Conservation (phyloP, 2,329 filamentous ascomycete species). For the Sporothrix brasiliensis region DNA sequence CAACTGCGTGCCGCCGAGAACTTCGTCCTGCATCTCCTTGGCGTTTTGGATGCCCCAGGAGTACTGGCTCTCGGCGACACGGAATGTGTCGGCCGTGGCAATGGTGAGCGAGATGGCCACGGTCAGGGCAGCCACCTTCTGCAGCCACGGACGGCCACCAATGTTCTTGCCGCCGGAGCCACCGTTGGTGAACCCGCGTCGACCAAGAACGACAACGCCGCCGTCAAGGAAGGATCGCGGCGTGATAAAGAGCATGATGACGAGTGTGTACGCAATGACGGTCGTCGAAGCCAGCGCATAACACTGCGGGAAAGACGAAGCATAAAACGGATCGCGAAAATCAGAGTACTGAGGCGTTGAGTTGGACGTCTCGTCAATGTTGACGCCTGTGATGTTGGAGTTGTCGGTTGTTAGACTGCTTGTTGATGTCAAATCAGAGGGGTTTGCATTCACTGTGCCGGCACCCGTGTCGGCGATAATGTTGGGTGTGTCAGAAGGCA, state of each 20-base stretch:
- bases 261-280: slow-evolving; percentile 85
- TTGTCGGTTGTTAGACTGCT: slow-evolving; percentile 41
- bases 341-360: slow-evolving; percentile 58
- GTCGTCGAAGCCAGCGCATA: slow-evolving; percentile 92
- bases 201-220: slow-evolving; percentile 76
- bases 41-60: slow-evolving; percentile 78
- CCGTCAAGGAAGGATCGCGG: slow-evolving; percentile 92
- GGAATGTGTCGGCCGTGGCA: slow-evolving; percentile 88
- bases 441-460: not conserved
- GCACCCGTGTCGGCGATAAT: slow-evolving; percentile 44
- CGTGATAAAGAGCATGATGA: slow-evolving; percentile 91
- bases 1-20: slow-evolving; percentile 82
- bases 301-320: slow-evolving; percentile 87
- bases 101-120: slow-evolving; percentile 87
- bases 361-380: slow-evolving; percentile 39
- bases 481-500: slow-evolving; percentile 46
- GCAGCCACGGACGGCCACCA: slow-evolving; percentile 89
- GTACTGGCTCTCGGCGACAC: slow-evolving; percentile 82
- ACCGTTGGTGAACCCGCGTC: slow-evolving; percentile 82
- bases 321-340: slow-evolving; percentile 85
- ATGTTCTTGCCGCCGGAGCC: slow-evolving; percentile 79
- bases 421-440: slow-evolving; percentile 44
- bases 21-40: slow-evolving; percentile 70
- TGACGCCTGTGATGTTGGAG: slow-evolving; percentile 38
- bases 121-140: slow-evolving; percentile 75